Percentiles rank a stretch among this genome's conserved stretches.
phyloP scores from a whole-genome alignment of 495 filamentous ascomycete genomes.

The Lasiosphaeria miniovina region DNA sequence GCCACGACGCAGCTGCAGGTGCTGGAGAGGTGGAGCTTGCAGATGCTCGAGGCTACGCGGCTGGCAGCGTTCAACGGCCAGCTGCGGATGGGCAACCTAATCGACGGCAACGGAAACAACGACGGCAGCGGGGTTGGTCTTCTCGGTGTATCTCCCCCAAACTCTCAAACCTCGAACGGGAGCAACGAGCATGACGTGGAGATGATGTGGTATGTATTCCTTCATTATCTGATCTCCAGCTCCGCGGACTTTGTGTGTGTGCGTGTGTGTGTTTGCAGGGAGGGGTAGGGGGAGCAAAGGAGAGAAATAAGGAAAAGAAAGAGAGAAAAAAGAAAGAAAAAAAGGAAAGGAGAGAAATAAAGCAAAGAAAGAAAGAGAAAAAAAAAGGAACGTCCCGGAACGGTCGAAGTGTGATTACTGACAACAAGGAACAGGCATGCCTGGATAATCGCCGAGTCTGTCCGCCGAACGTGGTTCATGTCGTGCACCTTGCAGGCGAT shows the following conservation, averaged over 20 bases:
- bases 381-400: too few species aligned
- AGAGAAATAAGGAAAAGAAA: too few species aligned
- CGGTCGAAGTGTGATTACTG: too few species aligned
- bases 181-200: not conserved
- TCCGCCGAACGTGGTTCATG: slow-evolving; percentile 32
- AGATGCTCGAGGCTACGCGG: slow-evolving; percentile 28
- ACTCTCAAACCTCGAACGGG: not conserved
- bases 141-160: slow-evolving; percentile 38
- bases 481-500: not conserved
- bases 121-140: not conserved
- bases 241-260: too few species aligned
- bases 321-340: too few species aligned
- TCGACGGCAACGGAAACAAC: not conserved
- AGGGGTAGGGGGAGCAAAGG: too few species aligned
- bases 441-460: slow-evolving; percentile 35
- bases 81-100: slow-evolving; percentile 15
- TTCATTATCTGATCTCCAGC: too few species aligned
- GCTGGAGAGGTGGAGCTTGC: slow-evolving; percentile 38
- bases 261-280: too few species aligned
- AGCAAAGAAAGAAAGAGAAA: too few species aligned
- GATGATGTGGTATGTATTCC: slow-evolving; percentile 23
- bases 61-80: slow-evolving; percentile 14
- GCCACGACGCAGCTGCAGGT: slow-evolving; percentile 44
- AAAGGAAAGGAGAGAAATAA: too few species aligned
- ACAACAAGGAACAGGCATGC: slow-evolving; percentile 22